phyloP scores from a whole-genome alignment of 495 filamentous ascomycete species.

The Pseudomonodictys pantanalensis region DNA sequence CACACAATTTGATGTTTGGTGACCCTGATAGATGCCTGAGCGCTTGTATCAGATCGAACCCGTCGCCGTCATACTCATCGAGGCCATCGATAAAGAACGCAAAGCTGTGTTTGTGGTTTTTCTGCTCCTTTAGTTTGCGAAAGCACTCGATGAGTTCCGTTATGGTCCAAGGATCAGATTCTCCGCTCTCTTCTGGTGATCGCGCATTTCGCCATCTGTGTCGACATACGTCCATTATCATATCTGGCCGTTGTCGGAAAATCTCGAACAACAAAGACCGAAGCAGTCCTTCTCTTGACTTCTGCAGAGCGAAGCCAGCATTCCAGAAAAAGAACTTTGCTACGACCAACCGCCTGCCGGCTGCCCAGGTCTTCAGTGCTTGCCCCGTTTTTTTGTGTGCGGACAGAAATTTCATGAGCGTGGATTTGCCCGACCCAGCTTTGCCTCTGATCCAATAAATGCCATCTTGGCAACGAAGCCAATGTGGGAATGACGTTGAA shows the following conservation, averaged over 20 bases:
- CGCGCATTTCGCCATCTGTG: background rate
- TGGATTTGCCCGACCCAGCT: conserved; percentile 17
- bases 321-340: conserved; percentile 51
- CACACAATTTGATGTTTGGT: conserved; percentile 47
- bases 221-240: conserved; percentile 35
- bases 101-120: conserved; percentile 41
- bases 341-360: conserved; percentile 3
- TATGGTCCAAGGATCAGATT: conserved; percentile 2
- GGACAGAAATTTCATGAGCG: conserved; percentile 17
- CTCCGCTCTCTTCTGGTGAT: background rate
- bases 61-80: conserved; percentile 45
- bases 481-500: no score
- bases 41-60: conserved; percentile 32
- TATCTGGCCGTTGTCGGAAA: conserved; percentile 38
- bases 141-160: no score
- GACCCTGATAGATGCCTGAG: conserved; percentile 16
- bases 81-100: conserved; percentile 53
- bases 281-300: conserved; percentile 46
- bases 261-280: conserved; percentile 45
- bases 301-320: conserved; percentile 41
- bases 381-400: background rate
- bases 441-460: conserved; percentile 20
- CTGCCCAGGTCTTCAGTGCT: background rate
- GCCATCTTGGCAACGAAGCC: background rate
- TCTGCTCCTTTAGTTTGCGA: no score